Evolutionary conservation across 1,284 basidiomycete genomes (phyloP).

Genomic region (Malassezia japonica): DNA sequence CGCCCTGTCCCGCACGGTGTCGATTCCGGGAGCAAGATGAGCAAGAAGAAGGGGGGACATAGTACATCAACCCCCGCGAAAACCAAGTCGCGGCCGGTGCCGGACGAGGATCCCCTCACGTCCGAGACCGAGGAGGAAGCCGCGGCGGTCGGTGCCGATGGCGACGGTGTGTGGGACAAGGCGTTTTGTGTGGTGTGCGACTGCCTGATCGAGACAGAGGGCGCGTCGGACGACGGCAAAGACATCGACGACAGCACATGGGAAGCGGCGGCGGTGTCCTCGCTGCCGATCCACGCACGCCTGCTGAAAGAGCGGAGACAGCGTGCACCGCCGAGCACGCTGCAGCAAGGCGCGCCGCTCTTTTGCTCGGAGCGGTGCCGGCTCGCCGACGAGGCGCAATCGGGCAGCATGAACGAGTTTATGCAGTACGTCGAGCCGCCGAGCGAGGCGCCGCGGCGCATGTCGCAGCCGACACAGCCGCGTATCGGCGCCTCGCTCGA

Average conservation of each 20-base stretch:
- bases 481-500: background rate
- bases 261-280: conserved; percentile 11
- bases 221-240: background rate
- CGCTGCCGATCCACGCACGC: background rate
- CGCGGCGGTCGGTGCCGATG: conserved; percentile 7
- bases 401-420: conserved; percentile 6
- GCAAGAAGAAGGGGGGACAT: too few species aligned
- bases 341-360: background rate
- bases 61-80: too few species aligned
- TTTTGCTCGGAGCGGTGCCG: conserved; percentile 13
- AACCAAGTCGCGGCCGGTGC: too few species aligned
- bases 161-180: conserved; percentile 16
- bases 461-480: background rate
- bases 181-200: conserved; percentile 16
- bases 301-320: background rate
- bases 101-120: background rate
- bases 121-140: conserved; percentile 6
- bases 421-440: conserved; percentile 12
- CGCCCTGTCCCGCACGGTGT: too few species aligned
- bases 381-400: conserved; percentile 4
- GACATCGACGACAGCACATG: conserved; percentile 4
- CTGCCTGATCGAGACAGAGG: conserved; percentile 14
- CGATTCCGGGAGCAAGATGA: too few species aligned
- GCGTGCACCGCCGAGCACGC: background rate
- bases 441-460: background rate